Conservation (phyloP, 78 protist genomes). For the Neovahlkampfia damariscottae region DNA sequence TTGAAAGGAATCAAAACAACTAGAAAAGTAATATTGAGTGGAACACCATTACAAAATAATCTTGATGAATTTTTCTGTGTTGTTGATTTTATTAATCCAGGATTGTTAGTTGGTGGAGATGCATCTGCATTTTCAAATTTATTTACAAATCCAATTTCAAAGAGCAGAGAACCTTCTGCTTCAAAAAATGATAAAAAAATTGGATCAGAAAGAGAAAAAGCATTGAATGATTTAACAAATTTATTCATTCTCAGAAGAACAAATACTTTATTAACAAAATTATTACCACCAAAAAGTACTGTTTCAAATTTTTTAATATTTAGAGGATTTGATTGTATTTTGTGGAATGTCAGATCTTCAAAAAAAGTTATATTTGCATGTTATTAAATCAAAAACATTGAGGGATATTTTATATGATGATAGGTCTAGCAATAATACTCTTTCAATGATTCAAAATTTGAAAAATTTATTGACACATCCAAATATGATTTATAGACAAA, state of each 20-base stretch:
- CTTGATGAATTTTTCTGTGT: slow-evolving; percentile 20
- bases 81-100: slow-evolving; percentile 35
- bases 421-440: background rate
- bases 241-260: slow-evolving; percentile 15
- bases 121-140: background rate
- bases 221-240: slow-evolving; percentile 6
- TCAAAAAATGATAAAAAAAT: background rate
- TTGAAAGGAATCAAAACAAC: slow-evolving; percentile 3
- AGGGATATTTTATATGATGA: background rate
- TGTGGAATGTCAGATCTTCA: background rate
- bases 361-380: background rate
- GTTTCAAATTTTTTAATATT: too few relatives aligned
- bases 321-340: slow-evolving; percentile 18
- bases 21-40: slow-evolving; percentile 28
- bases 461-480: slow-evolving; percentile 27
- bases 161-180: slow-evolving; percentile 15
- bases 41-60: slow-evolving; percentile 42
- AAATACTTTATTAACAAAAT: slow-evolving; percentile 17
- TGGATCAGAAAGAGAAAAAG: slow-evolving; percentile 15
- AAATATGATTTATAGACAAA: background rate
- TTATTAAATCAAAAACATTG: background rate
- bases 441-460: background rate
- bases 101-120: slow-evolving; percentile 15
- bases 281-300: slow-evolving; percentile 23
- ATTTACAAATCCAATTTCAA: slow-evolving; percentile 12